Percentiles rank a stretch among this genome's conserved stretches.
Evolutionary conservation across 2,329 filamentous ascomycete species (phyloP).

Genomic region (Hymenoscyphus linearis): DNA sequence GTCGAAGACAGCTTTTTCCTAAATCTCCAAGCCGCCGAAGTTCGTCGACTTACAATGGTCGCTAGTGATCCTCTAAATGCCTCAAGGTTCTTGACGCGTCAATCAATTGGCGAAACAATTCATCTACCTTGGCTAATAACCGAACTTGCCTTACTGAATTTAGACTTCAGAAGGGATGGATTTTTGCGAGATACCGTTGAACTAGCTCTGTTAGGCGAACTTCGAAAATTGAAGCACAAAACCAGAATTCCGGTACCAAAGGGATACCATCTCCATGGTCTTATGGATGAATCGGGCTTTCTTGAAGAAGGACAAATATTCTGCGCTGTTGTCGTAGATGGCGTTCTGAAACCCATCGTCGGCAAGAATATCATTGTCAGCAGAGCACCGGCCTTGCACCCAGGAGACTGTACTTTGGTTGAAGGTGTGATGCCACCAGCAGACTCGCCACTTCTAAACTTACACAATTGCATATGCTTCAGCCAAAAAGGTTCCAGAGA

Average conservation of each 20-base stretch:
- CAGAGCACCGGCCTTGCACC: slow-evolving; percentile 74
- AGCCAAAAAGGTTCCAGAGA: slow-evolving; percentile 66
- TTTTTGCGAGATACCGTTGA: slow-evolving; percentile 71
- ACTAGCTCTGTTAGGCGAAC: slow-evolving; percentile 60
- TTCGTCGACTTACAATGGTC: slow-evolving; percentile 54
- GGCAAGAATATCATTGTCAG: slow-evolving; percentile 49
- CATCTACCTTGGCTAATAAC: slow-evolving; percentile 58
- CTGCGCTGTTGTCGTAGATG: slow-evolving; percentile 43
- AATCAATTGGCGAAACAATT: slow-evolving; percentile 55
- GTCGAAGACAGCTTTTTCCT: slow-evolving; percentile 56
- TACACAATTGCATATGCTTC: slow-evolving; percentile 75
- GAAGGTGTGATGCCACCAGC: slow-evolving; percentile 46
- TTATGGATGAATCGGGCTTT: slow-evolving; percentile 75
- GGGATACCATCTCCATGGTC: slow-evolving; percentile 72
- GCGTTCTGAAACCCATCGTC: slow-evolving; percentile 28
- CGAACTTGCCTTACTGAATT: slow-evolving; percentile 48
- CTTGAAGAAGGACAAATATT: slow-evolving; percentile 65
- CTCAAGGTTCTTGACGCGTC: slow-evolving; percentile 57
- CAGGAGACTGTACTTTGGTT: slow-evolving; percentile 51
- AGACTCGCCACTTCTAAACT: slow-evolving; percentile 52
- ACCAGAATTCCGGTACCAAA: slow-evolving; percentile 66
- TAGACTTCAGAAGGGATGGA: slow-evolving; percentile 61
- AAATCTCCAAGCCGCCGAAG: slow-evolving; percentile 55
- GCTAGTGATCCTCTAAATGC: slow-evolving; percentile 57
- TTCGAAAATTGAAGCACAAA: slow-evolving; percentile 73